These are phyloP conservation scores for Bonnemaisonia californica DNA, from an alignment of 31 red algal genomes.

Conservation along the genomic window DNA sequence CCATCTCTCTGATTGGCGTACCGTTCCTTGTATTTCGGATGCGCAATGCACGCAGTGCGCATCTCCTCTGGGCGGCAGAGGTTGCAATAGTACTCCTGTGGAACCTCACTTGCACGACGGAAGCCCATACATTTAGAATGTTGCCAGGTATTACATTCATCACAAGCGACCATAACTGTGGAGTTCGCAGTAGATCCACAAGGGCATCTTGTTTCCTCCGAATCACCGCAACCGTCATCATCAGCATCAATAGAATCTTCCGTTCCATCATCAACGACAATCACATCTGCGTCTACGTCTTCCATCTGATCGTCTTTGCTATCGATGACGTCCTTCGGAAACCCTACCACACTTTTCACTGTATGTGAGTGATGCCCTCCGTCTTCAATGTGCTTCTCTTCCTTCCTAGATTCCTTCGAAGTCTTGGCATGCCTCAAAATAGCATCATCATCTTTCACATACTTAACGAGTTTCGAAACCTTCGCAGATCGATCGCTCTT, in stretches of 20 bases:
- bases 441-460: too few species aligned
- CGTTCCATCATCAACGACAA: neutral
- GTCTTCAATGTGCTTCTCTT: too few species aligned
- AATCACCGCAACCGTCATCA: constrained; percentile 30
- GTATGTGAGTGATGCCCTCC: too few species aligned
- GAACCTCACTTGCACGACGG: constrained; percentile 53
- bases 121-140: constrained; percentile 93
- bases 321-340: neutral
- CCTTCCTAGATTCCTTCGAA: too few species aligned
- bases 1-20: constrained; percentile 23
- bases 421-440: too few species aligned
- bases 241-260: neutral
- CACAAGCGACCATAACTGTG: constrained; percentile 90
- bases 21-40: constrained; percentile 71
- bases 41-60: constrained; percentile 58
- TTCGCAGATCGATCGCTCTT: too few species aligned
- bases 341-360: neutral
- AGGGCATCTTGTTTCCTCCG: constrained; percentile 81
- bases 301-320: neutral
- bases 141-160: constrained; percentile 90
- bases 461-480: too few species aligned
- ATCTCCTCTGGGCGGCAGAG: constrained; percentile 89
- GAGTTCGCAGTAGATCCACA: constrained; percentile 76
- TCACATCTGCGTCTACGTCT: neutral
- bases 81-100: constrained; percentile 87